Evolutionary conservation across 495 filamentous ascomycete species (phyloP).

Genomic region (Aspergillus ellipticus): DNA sequence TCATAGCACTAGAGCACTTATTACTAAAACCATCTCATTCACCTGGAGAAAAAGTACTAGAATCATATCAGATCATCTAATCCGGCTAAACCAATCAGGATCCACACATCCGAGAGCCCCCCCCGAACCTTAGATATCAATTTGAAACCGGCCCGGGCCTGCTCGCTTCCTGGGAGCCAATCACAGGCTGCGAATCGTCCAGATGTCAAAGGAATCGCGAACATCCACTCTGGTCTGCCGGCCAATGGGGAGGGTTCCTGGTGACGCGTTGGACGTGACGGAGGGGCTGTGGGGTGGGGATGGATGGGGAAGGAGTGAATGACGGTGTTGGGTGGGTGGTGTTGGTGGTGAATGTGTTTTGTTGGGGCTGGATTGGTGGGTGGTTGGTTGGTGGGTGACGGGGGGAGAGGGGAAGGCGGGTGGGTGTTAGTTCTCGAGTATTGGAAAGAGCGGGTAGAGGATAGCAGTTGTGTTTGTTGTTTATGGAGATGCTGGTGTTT

Average conservation of each 20-base stretch:
- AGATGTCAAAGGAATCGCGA: constrained; percentile 7
- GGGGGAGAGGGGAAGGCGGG: too few species aligned
- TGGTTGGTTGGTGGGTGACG: too few species aligned
- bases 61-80: not conserved
- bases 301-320: not conserved
- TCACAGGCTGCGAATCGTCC: not conserved
- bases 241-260: not conserved
- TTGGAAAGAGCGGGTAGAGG: too few species aligned
- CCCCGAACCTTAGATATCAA: not conserved
- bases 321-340: not conserved
- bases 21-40: too few species aligned
- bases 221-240: constrained; percentile 3
- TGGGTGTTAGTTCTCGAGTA: too few species aligned
- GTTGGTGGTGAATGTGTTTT: not conserved
- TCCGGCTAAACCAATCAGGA: not conserved
- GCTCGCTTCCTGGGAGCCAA: not conserved
- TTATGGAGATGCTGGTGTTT: not conserved
- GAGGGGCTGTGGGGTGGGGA: not conserved
- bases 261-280: not conserved
- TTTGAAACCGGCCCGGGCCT: not conserved
- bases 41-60: too few species aligned
- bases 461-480: too few species aligned
- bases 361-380: not conserved
- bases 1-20: too few species aligned
- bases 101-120: not conserved